Evolutionary conservation across 1,284 basidiomycete genomes (phyloP), one percentile per base, ranked within the genome.

Genomic region (Papiliotrema nemorosa): DNA sequence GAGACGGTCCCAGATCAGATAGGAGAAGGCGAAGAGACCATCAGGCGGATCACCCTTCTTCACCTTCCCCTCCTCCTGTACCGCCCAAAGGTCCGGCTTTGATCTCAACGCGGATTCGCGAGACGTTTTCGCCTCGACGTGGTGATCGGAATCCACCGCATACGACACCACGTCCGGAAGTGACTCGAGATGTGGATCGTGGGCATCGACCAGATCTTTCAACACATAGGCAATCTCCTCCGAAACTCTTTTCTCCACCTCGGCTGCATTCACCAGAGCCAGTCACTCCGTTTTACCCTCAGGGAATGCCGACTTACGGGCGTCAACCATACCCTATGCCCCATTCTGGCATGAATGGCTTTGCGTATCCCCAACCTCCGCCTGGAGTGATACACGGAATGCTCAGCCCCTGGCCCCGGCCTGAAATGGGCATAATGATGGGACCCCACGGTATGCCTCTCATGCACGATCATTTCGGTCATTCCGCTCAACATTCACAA

Each of bases 51-150:
- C 21, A 16, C 25, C 14, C 38, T 18, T 25, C 18, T 5, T 21
- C 24, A 24, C n/a, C 37, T 16, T 24, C 25, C 26, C 50, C 59
- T 4, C 63, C 63, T 3, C 47, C 53, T 27, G 40, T 55, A 16
- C 60, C 63, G 20, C 55, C 63, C 6, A 62, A 62, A 31, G 24
- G 35, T 33, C 41, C 49, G 3, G 18, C 34, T 5, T 5, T 6
- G 22, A 33, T 33, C 5, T 18, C 27, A 6, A 29, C 16, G 25
- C 5, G 44, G 5, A 20, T 36, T 18, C 12, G 44, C 24, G 34
- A 37, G 4, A 14, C 18, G 3, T 24, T 37, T 25, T 35, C 33
- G 18, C 38, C 29, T 5, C 33, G 7, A 12, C 24, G 36, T 5
- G 14, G 10, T 21, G 13, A 20, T 7, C 14, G 21, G 14, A 10